Base-by-base conservation (phyloP, 495 filamentous ascomycete species). In the Wilcoxina mikolae region DNA sequence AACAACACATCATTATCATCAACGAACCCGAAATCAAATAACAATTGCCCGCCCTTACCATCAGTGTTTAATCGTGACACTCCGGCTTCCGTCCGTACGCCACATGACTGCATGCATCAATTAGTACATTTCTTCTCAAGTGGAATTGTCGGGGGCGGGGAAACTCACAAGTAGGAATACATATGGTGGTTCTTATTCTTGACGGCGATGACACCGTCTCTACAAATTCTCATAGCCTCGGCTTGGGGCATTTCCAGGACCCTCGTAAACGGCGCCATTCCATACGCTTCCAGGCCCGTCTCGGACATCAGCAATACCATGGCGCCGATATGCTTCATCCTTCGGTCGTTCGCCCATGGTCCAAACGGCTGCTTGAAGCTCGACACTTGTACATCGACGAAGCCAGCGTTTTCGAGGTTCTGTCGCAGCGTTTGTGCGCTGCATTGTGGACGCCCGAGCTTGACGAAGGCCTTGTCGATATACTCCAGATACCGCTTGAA, bases 321-420 rank as follows among this genome's bases (percentile, higher is more conserved):
- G 28, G 15, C 62, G 4, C 73, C 73, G 27, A 73, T 60, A 26
- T 75, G 69, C 57, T 74, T 75, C 33, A 73, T 58, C 20, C 71
- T 69, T 22, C 65, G 64, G 53, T 75, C 70, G 44, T 70, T 71
- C 25, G 73, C 63, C 73, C 73, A 75, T 9, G 72, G 68, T 47
- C 69, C 70, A 60, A 74, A 68, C 2, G 71, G 71, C 38, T 25
- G 27, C 5, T 54, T 54, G 11, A 46, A 33, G 4, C 15, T 28
- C 23, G 58, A 33, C 9, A 45, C 52, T 38, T 52, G 47, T 4
- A 42, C 4, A 28, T 62, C 4, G 56, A 51, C 15, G 55, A 54
- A 27, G 5, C 51, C 51, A 15, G 35, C 51, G 0, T n/a, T 24
- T 11, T 15, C 23, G 5, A 54, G 39, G 12, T 23, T 5, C 7